Evolutionary conservation across 371 early-diverging fungal genomes (phyloP).

Genomic region (Apophysomyces trapeziformis): DNA sequence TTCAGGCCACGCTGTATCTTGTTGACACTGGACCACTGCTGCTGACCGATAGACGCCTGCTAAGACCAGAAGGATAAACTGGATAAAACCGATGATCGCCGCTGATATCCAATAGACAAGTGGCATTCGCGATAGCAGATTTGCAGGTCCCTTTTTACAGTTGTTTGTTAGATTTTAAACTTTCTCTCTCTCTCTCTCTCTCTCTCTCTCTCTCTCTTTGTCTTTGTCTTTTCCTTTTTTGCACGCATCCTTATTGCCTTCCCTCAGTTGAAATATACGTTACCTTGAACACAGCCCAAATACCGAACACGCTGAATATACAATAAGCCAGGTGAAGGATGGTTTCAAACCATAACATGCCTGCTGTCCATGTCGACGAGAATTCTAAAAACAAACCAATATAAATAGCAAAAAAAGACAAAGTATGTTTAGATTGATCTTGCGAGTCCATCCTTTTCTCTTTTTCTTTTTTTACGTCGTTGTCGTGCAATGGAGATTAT

Average conservation of each 20-base stretch:
- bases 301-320: slow-evolving; percentile 1
- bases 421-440: neutral
- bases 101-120: slow-evolving; percentile 6
- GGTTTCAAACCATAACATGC: slow-evolving; percentile 16
- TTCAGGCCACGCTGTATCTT: slow-evolving; percentile 6
- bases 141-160: neutral
- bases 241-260: too few relatives aligned
- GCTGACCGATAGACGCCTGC: slow-evolving; percentile 15
- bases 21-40: slow-evolving; percentile 8
- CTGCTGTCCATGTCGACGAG: slow-evolving; percentile 12
- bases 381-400: slow-evolving; percentile 5
- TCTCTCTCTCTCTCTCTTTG: neutral
- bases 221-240: neutral
- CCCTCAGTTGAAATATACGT: too few relatives aligned
- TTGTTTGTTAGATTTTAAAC: too few relatives aligned
- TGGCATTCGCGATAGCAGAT: neutral
- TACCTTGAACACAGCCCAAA: slow-evolving; percentile 11
- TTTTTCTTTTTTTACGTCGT: slow-evolving; percentile 8
- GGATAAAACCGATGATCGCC: slow-evolving; percentile 7
- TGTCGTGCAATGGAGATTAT: slow-evolving; percentile 15
- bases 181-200: neutral
- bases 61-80: slow-evolving; percentile 17
- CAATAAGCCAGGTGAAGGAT: slow-evolving; percentile 13
- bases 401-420: neutral
- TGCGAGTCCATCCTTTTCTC: too few relatives aligned